Conservation (phyloP, 2,329 filamentous ascomycete species). For the Talaromyces sp. region DNA sequence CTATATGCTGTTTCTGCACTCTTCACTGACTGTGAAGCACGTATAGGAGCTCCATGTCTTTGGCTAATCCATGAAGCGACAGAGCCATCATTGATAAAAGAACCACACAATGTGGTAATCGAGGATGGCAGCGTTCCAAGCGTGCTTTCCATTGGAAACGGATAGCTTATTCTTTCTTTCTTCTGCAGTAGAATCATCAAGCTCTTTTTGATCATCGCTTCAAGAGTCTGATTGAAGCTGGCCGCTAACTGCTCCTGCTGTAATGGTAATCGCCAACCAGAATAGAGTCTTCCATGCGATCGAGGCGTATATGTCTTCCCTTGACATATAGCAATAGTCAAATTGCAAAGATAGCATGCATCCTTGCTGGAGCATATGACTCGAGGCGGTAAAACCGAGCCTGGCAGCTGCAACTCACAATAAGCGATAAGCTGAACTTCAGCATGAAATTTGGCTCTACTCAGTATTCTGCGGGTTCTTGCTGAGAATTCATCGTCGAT, state of each 20-base stretch:
- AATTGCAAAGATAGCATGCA: conserved; percentile 20
- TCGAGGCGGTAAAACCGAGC: conserved; percentile 4
- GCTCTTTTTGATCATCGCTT: conserved; percentile 5
- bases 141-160: conserved; percentile 16
- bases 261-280: conserved; percentile 11
- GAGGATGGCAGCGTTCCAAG: conserved; percentile 14
- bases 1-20: neutral
- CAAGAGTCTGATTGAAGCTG: conserved; percentile 9
- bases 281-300: conserved; percentile 15
- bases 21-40: no score
- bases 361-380: conserved; percentile 21
- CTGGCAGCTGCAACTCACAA: conserved; percentile 13
- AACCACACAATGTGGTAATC: conserved; percentile 6
- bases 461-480: conserved; percentile 2
- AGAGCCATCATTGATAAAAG: neutral
- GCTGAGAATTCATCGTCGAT: neutral
- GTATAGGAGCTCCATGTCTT: neutral
- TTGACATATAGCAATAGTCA: conserved; percentile 12
- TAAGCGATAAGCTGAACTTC: conserved; percentile 19
- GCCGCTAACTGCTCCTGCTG: conserved; percentile 5
- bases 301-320: conserved; percentile 14
- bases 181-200: conserved; percentile 4
- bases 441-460: conserved; percentile 13
- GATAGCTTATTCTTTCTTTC: conserved; percentile 10
- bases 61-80: neutral